Percentiles rank a stretch among this genome's conserved stretches.
Evolutionary conservation across 2,329 filamentous ascomycete species (phyloP).

Genomic region (Ambrosiella xylebori): DNA sequence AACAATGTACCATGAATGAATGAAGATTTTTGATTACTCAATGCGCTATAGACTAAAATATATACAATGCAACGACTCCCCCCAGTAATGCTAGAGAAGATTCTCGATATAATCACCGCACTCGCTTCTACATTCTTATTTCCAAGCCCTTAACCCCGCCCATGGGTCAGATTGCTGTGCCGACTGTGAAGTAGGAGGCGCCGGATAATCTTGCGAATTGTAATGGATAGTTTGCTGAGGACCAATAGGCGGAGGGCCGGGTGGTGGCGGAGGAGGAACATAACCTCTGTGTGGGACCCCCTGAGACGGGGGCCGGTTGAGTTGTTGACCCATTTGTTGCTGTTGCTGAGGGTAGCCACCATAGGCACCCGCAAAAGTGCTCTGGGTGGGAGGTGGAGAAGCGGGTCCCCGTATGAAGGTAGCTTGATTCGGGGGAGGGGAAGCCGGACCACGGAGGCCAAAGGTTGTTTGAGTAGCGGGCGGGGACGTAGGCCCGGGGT

Average conservation of each 20-base stretch:
- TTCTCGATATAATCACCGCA: background rate
- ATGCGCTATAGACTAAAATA: too few species aligned
- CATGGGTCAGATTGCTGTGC: slow-evolving; percentile 29
- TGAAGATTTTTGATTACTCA: too few species aligned
- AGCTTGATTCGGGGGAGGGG: slow-evolving; percentile 41
- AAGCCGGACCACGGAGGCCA: slow-evolving; percentile 27
- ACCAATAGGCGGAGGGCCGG: slow-evolving; percentile 42
- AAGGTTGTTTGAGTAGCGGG: slow-evolving; percentile 43
- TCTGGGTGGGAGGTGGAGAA: slow-evolving; percentile 45
- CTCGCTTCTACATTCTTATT: slow-evolving; percentile 19
- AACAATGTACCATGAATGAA: too few species aligned
- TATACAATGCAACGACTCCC: too few species aligned
- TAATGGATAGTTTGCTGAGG: slow-evolving; percentile 46
- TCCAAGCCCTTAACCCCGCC: slow-evolving; percentile 36
- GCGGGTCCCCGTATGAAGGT: slow-evolving; percentile 23
- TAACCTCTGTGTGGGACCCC: slow-evolving; percentile 38
- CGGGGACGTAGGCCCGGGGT: slow-evolving; percentile 41
- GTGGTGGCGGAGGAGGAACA: slow-evolving; percentile 45
- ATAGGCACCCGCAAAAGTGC: slow-evolving; percentile 28
- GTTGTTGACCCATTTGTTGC: slow-evolving; percentile 23
- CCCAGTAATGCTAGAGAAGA: background rate
- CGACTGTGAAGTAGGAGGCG: slow-evolving; percentile 21
- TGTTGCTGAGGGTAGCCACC: slow-evolving; percentile 20
- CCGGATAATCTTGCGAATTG: slow-evolving; percentile 20
- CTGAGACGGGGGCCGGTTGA: slow-evolving; percentile 15